Evolutionary conservation across 495 filamentous ascomycete species (phyloP).

Genomic region (Trypethelium eluteriae): DNA sequence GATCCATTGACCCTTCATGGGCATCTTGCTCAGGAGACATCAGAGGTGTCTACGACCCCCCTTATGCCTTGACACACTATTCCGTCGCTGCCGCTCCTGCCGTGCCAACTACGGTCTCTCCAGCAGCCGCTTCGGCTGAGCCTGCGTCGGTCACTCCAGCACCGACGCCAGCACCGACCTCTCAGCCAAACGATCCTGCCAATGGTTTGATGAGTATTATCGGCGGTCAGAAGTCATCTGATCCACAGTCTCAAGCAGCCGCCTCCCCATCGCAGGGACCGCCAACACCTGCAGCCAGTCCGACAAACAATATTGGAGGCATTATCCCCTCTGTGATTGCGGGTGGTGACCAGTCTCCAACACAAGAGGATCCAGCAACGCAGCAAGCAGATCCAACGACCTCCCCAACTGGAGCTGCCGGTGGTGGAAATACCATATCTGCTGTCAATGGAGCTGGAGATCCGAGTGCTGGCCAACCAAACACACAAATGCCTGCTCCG

Average conservation of each 20-base stretch:
- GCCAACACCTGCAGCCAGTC: background rate
- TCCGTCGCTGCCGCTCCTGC: background rate
- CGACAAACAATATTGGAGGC: background rate
- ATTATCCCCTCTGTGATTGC: background rate
- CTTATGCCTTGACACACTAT: background rate
- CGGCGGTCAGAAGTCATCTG: background rate
- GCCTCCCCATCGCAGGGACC: background rate
- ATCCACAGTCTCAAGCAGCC: background rate
- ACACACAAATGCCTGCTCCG: background rate
- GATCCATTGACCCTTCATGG: constrained; percentile 11
- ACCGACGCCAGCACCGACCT: background rate
- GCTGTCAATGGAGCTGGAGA: background rate
- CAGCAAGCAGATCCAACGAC: background rate
- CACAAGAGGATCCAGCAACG: background rate
- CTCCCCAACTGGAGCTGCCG: background rate
- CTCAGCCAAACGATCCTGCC: constrained; percentile 3
- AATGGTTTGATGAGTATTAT: background rate
- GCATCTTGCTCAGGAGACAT: constrained; percentile 11
- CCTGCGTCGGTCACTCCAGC: background rate
- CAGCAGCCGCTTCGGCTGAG: background rate
- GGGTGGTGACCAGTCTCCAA: background rate
- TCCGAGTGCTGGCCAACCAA: background rate
- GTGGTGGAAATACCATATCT: background rate
- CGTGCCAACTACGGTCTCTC: background rate
- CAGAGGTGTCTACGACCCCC: constrained; percentile 13